Evolutionary conservation across 768 basidiomycete species (phyloP), one percentile per base, ranked within the genome.

Genomic region (Cystobasidium tubakii): DNA sequence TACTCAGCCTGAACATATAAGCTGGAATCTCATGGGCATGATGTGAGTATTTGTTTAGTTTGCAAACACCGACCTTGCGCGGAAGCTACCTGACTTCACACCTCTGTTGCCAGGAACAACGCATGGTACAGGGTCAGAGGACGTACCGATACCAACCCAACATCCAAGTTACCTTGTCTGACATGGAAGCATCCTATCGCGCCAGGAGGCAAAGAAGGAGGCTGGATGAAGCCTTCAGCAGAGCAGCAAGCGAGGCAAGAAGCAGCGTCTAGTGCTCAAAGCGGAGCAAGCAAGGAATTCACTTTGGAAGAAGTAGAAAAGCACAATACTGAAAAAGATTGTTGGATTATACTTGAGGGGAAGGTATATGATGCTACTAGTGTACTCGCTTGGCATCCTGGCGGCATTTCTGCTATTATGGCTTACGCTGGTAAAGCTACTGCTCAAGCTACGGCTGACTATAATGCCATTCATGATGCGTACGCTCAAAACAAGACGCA

Each of bases 361-460:
- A 63, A 63, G 27, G 62, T 63, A 7, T 63, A 63, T 34, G 62
- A 63, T n/a, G 62, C 62, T 34, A 63, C 62, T 7, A 29, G 27
- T 12, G 62, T 63, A 31, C 62, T 63, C 12, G 62, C 62, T 34
- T 63, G 62, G 62, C 62, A 63, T 36, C 62, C 62, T 29, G 62
- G 62, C 21, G 62, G 62, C 3, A 25, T 25, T n/a, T n/a, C 23
- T 10, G 62, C 62, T 23, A 63, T 63, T 3, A 23, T 36, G 23
- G 29, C 27, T 25, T 63, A 63, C 62, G 62, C 62, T 34, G 62
- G 62, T 10, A 63, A 63, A 63, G 62, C 62, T 63, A 63, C 62
- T 23, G 62, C 62, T 29, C 62, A 63, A 34, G 62, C 62, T n/a
- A 63, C 62, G 9, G 62, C 62, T 3, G 62, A 63, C 62, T 63